Conservation (phyloP, 1,284 basidiomycete genomes). For the Marasmius oreades region DNA sequence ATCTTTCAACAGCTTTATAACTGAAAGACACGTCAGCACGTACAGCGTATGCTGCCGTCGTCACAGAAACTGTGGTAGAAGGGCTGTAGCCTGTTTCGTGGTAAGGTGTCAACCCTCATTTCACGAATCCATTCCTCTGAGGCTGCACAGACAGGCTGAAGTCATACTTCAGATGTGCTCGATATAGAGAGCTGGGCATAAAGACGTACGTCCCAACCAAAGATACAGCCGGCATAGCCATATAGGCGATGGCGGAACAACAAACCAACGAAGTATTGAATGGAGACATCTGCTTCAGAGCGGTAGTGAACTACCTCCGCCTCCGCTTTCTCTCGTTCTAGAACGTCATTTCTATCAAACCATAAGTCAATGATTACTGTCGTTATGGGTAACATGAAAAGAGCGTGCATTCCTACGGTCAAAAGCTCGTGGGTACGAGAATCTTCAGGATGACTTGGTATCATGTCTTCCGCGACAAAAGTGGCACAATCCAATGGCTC, state of each 20-base stretch:
- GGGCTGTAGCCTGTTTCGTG: constrained; percentile 43
- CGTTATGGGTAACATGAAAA: background rate
- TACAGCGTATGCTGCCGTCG: constrained; percentile 42
- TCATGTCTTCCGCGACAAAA: constrained; percentile 10
- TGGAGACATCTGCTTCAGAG: constrained; percentile 17
- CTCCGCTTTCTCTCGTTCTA: constrained; percentile 30
- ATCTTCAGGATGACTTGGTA: constrained; percentile 5
- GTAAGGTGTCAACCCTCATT: constrained; percentile 40
- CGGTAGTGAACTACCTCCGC: constrained; percentile 26
- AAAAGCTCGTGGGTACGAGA: constrained; percentile 10
- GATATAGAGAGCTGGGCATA: background rate
- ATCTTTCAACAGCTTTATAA: background rate
- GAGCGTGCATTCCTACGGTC: background rate
- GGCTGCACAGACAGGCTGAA: constrained; percentile 39
- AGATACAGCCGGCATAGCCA: constrained; percentile 45
- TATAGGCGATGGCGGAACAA: constrained; percentile 42
- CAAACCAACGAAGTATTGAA: constrained; percentile 50
- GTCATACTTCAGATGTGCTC: constrained; percentile 9
- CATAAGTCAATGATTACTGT: background rate
- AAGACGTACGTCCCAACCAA: constrained; percentile 50
- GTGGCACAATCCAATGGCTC: constrained; percentile 25
- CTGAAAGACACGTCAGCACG: constrained; percentile 12
- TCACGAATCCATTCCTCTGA: constrained; percentile 41
- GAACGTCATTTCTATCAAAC: constrained; percentile 20
- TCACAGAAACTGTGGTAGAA: constrained; percentile 44